Percentiles rank a stretch among this genome's conserved stretches.
These are phyloP conservation scores for Ophidiomyces ophidiicola DNA, from an alignment of 2,329 filamentous ascomycete species.

Conservation along the genomic window DNA sequence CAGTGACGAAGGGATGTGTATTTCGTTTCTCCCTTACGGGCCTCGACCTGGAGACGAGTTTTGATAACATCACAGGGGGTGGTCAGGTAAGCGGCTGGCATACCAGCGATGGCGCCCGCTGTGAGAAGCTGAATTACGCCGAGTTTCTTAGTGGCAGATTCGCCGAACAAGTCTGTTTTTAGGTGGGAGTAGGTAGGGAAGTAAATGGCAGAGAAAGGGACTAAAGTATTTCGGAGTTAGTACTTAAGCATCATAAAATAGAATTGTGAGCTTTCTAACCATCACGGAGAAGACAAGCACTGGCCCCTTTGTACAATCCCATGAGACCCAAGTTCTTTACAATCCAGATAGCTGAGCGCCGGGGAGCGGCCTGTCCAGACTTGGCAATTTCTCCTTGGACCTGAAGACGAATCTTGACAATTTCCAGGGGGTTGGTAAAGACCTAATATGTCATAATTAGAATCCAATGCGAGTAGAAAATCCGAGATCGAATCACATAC, in stretches of 20 bases:
- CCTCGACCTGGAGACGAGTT: conserved; percentile 93
- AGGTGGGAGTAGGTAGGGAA: conserved; percentile 94
- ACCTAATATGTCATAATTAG: conserved; percentile 44
- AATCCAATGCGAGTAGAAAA: conserved; percentile 7
- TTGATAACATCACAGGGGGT: conserved; percentile 99
- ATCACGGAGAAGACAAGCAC: conserved; percentile 85
- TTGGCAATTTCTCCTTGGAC: conserved; percentile 94
- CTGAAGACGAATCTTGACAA: conserved; percentile 97
- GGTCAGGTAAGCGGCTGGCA: conserved; percentile 86
- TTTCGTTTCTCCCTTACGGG: conserved; percentile 79
- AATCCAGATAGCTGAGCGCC: conserved; percentile 94
- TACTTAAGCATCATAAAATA: not conserved
- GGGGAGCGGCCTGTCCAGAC: conserved; percentile 59
- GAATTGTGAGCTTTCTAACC: conserved; percentile 21
- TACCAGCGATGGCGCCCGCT: conserved; percentile 85
- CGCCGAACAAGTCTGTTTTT: conserved; percentile 88
- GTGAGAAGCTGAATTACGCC: conserved; percentile 83
- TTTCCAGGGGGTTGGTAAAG: conserved; percentile 95
- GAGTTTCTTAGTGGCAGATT: conserved; percentile 73
- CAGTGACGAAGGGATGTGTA: conserved; percentile 84
- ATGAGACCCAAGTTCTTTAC: conserved; percentile 86
- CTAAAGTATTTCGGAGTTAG: conserved; percentile 26
- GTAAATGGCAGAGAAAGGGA: conserved; percentile 97
- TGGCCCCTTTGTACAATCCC: conserved; percentile 92
- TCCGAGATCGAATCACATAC: conserved; percentile 44